Evolutionary conservation across 768 basidiomycete species (phyloP), one percentile per base, ranked within the genome.

Genomic region (Dentipellis sp.): DNA sequence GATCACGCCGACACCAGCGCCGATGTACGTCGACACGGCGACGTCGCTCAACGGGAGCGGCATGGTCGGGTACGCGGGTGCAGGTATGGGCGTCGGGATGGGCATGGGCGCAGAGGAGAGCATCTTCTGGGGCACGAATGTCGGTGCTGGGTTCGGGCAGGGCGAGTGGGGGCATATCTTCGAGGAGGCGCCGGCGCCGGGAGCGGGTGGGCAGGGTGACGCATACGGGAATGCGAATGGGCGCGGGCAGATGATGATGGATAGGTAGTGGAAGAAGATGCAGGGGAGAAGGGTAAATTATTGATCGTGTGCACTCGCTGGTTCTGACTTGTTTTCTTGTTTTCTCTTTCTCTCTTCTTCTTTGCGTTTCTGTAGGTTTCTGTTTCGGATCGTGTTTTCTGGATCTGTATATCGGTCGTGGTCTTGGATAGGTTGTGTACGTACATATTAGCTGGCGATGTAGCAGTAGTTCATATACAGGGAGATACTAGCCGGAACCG

Each of bases 81-180:
- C 40, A 8, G 48, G 35, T 11, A 2, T 40, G 38, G 47, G 52
- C 2, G 38, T 3, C 21, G 46, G 10, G 17, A 53, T 74, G 14
- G 77, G 79, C 51, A 71, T 76, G 21, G 75, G 83, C 53, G 82
- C 83, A 55, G 67, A 75, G 19, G 71, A 53, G 39, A 22, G 56
- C 10, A 29, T 71, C 19, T 80, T 85, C 71, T 88, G 84, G 84
- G 84, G 85, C 29, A 76, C 85, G 48, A 23, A 22, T 16, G 42
- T 45, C 9, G 76, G 80, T 36, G 74, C 80, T 49, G 81, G 81
- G 9, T 83, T 87, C 63, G 83, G 78, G 53, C 83, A 83, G 58
- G 78, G 80, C 35, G 86, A 87, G 67, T 88, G 86, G 86, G 59
- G 53, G 17, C 56, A 53, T 19, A 57, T 57, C 22, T 59, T 53